Percentiles rank a stretch among this genome's conserved stretches.
Conservation (phyloP, 345 rosid genomes). For the Firmiana major region DNA sequence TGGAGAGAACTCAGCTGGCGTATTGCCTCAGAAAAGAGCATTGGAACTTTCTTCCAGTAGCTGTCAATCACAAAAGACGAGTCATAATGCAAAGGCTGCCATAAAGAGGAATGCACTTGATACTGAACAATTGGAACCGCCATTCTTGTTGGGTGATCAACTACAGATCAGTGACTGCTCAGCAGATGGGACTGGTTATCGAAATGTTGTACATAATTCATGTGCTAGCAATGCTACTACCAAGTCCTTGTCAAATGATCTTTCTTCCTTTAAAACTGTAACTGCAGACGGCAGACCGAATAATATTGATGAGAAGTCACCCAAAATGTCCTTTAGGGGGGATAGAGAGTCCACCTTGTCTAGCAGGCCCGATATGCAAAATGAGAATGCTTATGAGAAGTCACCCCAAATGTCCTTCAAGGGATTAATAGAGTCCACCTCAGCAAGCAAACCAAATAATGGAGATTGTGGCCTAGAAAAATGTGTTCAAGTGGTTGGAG, state of each 20-base stretch:
- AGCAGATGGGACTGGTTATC: conserved; percentile 12
- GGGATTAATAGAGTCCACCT: conserved; percentile 18
- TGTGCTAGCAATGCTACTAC: conserved; percentile 20
- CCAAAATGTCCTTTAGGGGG: conserved; percentile 14
- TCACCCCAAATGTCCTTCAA: conserved; percentile 17
- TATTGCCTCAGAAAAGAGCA: conserved; percentile 37
- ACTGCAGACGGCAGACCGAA: conserved; percentile 10
- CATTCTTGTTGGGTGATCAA: not conserved
- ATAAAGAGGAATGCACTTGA: conserved; percentile 25
- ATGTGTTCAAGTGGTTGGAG: conserved; percentile 14
- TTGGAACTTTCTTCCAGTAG: conserved; percentile 27
- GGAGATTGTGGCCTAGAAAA: conserved; percentile 9
- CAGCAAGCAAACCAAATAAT: conserved; percentile 10
- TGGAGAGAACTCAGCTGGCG: conserved; percentile 28
- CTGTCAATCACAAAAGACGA: conserved; percentile 30
- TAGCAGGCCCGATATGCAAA: not conserved
- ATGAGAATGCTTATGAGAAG: conserved; percentile 17
- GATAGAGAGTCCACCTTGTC: conserved; percentile 11
- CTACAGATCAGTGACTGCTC: conserved; percentile 11
- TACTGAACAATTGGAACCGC: conserved; percentile 23
- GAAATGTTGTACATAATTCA: conserved; percentile 23
- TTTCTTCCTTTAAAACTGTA: conserved; percentile 11
- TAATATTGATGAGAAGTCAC: conserved; percentile 16
- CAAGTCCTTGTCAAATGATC: conserved; percentile 23
- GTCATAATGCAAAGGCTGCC: conserved; percentile 26